Evolutionary conservation across 1,139 yeast genomes (phyloP).

Genomic region (Wickerhamomyces sp.): DNA sequence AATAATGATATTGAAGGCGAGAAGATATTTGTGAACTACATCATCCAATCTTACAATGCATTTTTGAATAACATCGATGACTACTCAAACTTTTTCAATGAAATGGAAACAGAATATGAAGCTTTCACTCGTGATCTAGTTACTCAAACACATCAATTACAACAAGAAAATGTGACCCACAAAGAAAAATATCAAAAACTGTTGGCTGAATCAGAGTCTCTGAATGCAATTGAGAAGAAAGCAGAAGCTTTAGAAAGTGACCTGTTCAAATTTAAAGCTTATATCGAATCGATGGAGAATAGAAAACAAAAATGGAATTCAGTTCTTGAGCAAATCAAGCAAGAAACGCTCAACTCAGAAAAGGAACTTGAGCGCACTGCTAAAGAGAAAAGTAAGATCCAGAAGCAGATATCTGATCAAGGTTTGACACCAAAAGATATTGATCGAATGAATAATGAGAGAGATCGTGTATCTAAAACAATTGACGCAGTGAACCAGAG

Average conservation of each 20-base stretch:
- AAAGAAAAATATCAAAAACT: slow-evolving; percentile 28
- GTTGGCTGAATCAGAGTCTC: slow-evolving; percentile 34
- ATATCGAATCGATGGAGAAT: slow-evolving; percentile 61
- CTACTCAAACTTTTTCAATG: slow-evolving; percentile 47
- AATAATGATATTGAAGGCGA: slow-evolving; percentile 41
- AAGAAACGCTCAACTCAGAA: slow-evolving; percentile 48
- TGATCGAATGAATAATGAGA: slow-evolving; percentile 56
- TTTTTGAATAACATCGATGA: slow-evolving; percentile 65
- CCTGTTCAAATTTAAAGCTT: slow-evolving; percentile 62
- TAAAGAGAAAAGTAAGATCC: slow-evolving; percentile 42
- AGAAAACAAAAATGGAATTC: slow-evolving; percentile 63
- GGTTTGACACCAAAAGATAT: slow-evolving; percentile 62
- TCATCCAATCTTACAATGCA: slow-evolving; percentile 61
- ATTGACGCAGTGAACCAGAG: slow-evolving; percentile 45
- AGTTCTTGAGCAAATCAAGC: slow-evolving; percentile 48
- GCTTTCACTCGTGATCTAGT: slow-evolving; percentile 38
- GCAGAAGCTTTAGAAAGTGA: slow-evolving; percentile 68
- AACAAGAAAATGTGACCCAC: slow-evolving; percentile 32
- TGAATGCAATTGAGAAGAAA: slow-evolving; percentile 48
- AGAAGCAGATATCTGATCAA: slow-evolving; percentile 43
- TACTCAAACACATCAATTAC: slow-evolving; percentile 41
- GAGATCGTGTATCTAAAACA: slow-evolving; percentile 53
- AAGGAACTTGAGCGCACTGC: slow-evolving; percentile 40
- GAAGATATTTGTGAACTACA: slow-evolving; percentile 61
- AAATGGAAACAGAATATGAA: slow-evolving; percentile 53